Percentiles rank a stretch among this genome's conserved stretches.
Evolutionary conservation across 2,329 filamentous ascomycete genomes (phyloP).

Genomic region (Clarireedia sp.): DNA sequence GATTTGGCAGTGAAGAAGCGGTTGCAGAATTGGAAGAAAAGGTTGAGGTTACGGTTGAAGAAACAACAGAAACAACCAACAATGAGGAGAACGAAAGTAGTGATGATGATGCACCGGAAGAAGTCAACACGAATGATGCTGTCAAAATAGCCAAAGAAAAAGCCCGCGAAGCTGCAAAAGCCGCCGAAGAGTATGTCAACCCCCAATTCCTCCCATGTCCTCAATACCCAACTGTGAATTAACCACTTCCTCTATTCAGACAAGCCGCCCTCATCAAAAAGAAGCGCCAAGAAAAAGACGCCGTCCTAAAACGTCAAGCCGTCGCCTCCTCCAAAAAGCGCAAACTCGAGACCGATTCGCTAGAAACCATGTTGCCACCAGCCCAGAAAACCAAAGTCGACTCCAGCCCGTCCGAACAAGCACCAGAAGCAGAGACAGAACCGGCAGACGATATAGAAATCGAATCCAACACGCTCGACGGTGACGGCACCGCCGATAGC

Average conservation of each 20-base stretch:
- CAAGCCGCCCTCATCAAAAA: slow-evolving; percentile 21
- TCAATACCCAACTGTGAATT: slow-evolving; percentile 4
- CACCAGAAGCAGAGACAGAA: too few species aligned
- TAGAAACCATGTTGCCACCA: slow-evolving; percentile 5
- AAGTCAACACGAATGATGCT: slow-evolving; percentile 22
- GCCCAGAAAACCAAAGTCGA: slow-evolving; percentile 6
- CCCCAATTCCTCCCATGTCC: neutral
- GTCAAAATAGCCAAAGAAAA: slow-evolving; percentile 15
- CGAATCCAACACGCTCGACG: slow-evolving; percentile 6
- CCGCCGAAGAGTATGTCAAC: slow-evolving; percentile 22
- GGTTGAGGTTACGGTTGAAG: neutral
- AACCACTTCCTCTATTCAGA: slow-evolving; percentile 8
- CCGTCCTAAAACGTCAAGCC: slow-evolving; percentile 22
- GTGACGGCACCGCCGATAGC: slow-evolving; percentile 5
- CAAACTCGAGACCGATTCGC: slow-evolving; percentile 11
- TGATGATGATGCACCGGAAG: slow-evolving; percentile 29
- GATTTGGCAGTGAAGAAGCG: slow-evolving; percentile 22
- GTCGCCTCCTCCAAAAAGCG: slow-evolving; percentile 20
- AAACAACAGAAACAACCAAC: neutral
- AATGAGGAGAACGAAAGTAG: slow-evolving; percentile 16
- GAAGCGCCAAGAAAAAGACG: slow-evolving; percentile 26
- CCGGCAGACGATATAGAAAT: neutral
- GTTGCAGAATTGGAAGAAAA: slow-evolving; percentile 6
- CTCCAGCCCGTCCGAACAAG: neutral
- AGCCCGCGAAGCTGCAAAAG: slow-evolving; percentile 22